Evolutionary conservation across 2,329 filamentous ascomycete genomes (phyloP), one percentile per base, ranked within the genome.

Genomic region (Saccharata proteae): DNA sequence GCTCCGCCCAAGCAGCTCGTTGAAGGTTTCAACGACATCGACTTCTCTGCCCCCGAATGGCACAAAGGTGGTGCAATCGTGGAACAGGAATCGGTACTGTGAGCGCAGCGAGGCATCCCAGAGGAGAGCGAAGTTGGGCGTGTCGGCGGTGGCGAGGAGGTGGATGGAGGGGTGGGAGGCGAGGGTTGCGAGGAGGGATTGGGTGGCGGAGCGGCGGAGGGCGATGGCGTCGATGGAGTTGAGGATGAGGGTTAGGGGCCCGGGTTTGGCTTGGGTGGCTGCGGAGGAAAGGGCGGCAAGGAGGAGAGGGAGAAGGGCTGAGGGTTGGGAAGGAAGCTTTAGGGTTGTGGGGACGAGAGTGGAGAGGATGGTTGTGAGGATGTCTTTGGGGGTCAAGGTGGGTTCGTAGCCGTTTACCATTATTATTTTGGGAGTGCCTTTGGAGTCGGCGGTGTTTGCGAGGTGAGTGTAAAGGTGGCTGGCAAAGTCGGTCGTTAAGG

Each of bases 61-160:
- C 1, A 71, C 66, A 49, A 93, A 94, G 0, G 90, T 96, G 1
- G 90, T 96, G 46, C 80, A 80, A 59, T 98, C 86, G 59, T 98
- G 90, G 57, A 92, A 94, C 16, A 84, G 63, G 43, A 94, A 86
- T 52, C 81, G 80, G 57, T 86, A 83, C 16, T 80, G 73, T 11
- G 83, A 78, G 27, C 81, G 78, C n/a, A 86, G 67, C 33, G 77
- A 77, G 32, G 82, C 77, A 56, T 94, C 85, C 86, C 88, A 98
- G 30, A 96, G 68, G 1, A 94, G 59, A 1, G 83, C 64, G 48
- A 93, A 93, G 45, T 81, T 83, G 5, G 86, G 84, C 6, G 83
- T 85, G 57, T 96, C 88, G 34, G 79, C 80, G 2, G 85, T 92
- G 43, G 79, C 81, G 17, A 92, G 55, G 16, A 96, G 62, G 32